Percentiles rank a stretch among this genome's conserved stretches.
Evolutionary conservation across 768 basidiomycete genomes (phyloP).

Genomic region (Gymnopilus junonius): DNA sequence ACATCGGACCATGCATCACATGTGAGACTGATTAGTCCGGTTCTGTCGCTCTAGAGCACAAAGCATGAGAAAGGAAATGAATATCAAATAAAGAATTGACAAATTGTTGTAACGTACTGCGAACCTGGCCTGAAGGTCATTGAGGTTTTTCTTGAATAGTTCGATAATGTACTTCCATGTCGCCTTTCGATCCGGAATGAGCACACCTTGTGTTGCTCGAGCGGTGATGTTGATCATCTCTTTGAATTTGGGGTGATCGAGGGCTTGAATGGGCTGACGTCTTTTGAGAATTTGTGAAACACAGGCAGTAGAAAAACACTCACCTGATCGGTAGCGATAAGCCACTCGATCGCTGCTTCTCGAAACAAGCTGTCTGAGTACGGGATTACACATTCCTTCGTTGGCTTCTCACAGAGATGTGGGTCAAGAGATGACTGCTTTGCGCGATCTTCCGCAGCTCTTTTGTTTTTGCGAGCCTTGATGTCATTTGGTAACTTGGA

Average conservation of each 20-base stretch:
- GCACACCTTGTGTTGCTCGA: too few species aligned
- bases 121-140: constrained; percentile 26
- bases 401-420: too few species aligned
- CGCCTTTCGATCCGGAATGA: constrained; percentile 35
- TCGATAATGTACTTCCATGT: constrained; percentile 37
- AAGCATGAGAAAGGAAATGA: too few species aligned
- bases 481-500: constrained; percentile 14
- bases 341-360: too few species aligned
- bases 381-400: too few species aligned
- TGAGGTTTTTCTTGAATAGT: constrained; percentile 29
- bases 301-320: not conserved
- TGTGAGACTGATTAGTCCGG: constrained; percentile 30
- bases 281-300: not conserved
- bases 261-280: not conserved
- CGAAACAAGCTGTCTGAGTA: too few species aligned
- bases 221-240: too few species aligned
- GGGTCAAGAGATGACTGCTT: too few species aligned
- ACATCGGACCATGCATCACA: constrained; percentile 44
- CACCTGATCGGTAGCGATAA: constrained; percentile 40
- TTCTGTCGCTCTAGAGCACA: not conserved
- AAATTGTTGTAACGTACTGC: too few species aligned
- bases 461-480: not conserved
- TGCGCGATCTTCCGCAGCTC: constrained; percentile 28
- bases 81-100: too few species aligned
- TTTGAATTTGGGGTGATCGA: too few species aligned